Base-by-base conservation (phyloP, 192 early-diverging fungal species). In the Dimargaris verticillata region DNA sequence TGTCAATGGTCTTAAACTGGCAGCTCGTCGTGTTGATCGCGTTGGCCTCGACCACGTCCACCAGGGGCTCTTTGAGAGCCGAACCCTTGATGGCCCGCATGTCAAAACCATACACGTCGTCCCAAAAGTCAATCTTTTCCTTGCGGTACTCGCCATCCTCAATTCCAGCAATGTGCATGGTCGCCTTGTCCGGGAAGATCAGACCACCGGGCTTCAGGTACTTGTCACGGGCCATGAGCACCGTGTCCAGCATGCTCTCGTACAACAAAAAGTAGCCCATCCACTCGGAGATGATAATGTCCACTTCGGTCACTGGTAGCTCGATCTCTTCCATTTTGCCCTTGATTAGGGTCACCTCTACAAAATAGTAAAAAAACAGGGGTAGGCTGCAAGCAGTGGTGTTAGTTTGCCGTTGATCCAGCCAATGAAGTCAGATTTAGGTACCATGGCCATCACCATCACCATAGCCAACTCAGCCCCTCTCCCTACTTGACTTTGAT, bases 241-340 rank as follows among this genome's bases (percentile, higher is more conserved):
- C 92, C n/a, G 96, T 93, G 79, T 97, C 95, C 64, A 99, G 80
- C 96, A 99, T 99, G 69, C 89, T 87, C 78, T 99, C 94, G 74
- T 94, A 97, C 45, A 96, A 74, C 66, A 99, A 81, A 67, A 90
- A 92, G 77, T 99, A 99, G 25, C 96, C 96, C 96, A 99, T 99
- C 96, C 96, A 99, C 66, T 99, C 96, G 6, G 92, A 95, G 61
- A 99, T 93, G 60, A 99, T 99, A 64, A 99, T 96, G 70, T 99
- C 96, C 38, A 97, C 94, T 69, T 96, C 87, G 54, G 87, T 80
- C 46, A 92, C 93, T 22, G 96, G 94, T 61, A 99, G 75, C 17
- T 71, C 69, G 18, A 99, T 88, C 64, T 99, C 94, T 72, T 99
- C 96, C 80, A 99, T 94, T 74, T 93, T 93, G 59, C 96, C 94